Evolutionary conservation across 768 basidiomycete species (phyloP).

Genomic region (Agaricus subrufescens): DNA sequence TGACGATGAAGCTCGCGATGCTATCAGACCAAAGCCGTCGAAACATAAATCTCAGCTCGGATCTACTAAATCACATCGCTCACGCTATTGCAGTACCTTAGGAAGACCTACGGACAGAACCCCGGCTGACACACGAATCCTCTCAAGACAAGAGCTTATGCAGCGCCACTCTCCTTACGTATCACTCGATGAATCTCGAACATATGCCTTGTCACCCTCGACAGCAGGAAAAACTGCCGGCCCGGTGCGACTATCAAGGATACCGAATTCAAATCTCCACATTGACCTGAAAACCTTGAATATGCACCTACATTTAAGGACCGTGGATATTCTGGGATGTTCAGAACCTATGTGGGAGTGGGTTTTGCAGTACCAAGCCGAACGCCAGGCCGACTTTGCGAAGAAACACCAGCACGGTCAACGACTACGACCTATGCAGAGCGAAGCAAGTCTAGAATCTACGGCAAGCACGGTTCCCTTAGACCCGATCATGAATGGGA

Average conservation of each 20-base stretch:
- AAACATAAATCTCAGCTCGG: slow-evolving; percentile 12
- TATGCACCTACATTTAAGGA: slow-evolving; percentile 57
- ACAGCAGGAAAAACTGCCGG: slow-evolving; percentile 13
- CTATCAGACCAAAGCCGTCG: slow-evolving; percentile 20
- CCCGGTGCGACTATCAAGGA: slow-evolving; percentile 23
- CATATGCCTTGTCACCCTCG: slow-evolving; percentile 38
- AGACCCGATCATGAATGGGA: slow-evolving; percentile 26
- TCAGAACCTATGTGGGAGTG: slow-evolving; percentile 81
- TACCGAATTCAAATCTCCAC: slow-evolving; percentile 52
- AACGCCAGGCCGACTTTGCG: slow-evolving; percentile 30
- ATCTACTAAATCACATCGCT: slow-evolving; percentile 15
- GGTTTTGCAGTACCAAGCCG: slow-evolving; percentile 47
- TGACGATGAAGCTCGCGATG: slow-evolving; percentile 32
- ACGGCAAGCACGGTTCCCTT: slow-evolving; percentile 11
- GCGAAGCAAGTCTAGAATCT: slow-evolving; percentile 14
- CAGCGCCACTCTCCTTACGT: slow-evolving; percentile 41
- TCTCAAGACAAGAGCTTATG: slow-evolving; percentile 30
- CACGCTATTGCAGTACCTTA: slow-evolving; percentile 15
- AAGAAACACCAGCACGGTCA: slow-evolving; percentile 8
- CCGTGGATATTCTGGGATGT: slow-evolving; percentile 64
- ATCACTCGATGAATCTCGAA: slow-evolving; percentile 38
- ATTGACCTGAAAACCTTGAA: slow-evolving; percentile 58
- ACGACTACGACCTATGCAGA: neutral
- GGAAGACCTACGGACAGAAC: slow-evolving; percentile 13
- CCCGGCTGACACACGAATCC: slow-evolving; percentile 26